Conservation (phyloP, 2,329 filamentous ascomycete genomes). For the Chaetothyriales sp. region DNA sequence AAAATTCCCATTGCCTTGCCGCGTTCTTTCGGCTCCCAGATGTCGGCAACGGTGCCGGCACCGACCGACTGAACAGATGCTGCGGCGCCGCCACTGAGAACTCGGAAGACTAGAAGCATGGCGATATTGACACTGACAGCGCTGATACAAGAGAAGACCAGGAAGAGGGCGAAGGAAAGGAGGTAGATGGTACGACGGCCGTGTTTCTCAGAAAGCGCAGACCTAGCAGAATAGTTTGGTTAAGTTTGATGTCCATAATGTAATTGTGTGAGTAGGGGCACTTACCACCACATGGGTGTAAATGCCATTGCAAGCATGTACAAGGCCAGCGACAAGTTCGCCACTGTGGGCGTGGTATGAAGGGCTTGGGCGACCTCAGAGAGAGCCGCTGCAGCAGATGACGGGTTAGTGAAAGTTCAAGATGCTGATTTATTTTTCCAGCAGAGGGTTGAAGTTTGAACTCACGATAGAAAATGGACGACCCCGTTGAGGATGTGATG, state of each 20-base stretch:
- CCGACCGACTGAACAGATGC: conserved; percentile 70
- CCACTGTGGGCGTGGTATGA: conserved; percentile 44
- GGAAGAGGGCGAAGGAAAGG: conserved; percentile 44
- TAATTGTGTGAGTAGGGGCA: too few relatives aligned
- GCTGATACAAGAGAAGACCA: conserved; percentile 52
- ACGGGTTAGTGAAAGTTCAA: too few relatives aligned
- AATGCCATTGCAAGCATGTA: conserved; percentile 74
- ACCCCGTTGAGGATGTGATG: conserved; percentile 67
- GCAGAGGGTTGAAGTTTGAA: conserved; percentile 9
- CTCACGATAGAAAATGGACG: conserved; percentile 66
- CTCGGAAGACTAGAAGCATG: conserved; percentile 63
- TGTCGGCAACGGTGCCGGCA: conserved; percentile 65
- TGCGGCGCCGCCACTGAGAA: conserved; percentile 58
- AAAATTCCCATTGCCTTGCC: conserved; percentile 67
- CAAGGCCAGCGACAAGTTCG: conserved; percentile 60
- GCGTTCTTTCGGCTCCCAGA: conserved; percentile 58
- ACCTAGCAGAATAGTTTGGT: conserved; percentile 19
- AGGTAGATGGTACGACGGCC: conserved; percentile 65
- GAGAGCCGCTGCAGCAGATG: conserved; percentile 44
- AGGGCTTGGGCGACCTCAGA: conserved; percentile 47
- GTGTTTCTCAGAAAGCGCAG: conserved; percentile 54
- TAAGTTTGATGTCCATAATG: neutral
- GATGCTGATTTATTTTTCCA: too few relatives aligned
- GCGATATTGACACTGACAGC: conserved; percentile 44
- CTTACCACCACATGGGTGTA: conserved; percentile 63